phyloP scores from a whole-genome alignment of 768 basidiomycete species.

The Trametes villosa region DNA sequence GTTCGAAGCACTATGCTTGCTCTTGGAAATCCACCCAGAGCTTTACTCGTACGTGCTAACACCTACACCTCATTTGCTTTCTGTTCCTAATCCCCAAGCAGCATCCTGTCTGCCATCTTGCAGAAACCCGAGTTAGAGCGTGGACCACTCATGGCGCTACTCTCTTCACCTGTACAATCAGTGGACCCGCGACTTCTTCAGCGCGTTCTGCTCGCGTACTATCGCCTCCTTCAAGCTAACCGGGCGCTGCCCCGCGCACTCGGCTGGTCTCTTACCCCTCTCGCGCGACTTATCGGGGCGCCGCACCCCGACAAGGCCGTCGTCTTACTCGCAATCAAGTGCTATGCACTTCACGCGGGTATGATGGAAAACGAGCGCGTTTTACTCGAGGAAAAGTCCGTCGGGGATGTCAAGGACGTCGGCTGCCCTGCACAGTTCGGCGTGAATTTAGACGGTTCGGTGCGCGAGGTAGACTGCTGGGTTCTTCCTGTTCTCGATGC shows the following conservation, averaged over 20 bases:
- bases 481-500: constrained; percentile 74
- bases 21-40: constrained; percentile 73
- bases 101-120: constrained; percentile 60
- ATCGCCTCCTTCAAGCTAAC: constrained; percentile 78
- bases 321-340: constrained; percentile 72
- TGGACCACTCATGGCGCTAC: constrained; percentile 58
- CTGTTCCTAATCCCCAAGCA: constrained; percentile 33
- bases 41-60: constrained; percentile 62
- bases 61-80: not conserved
- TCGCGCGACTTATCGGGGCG: constrained; percentile 49
- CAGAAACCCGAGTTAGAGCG: constrained; percentile 44
- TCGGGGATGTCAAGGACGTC: constrained; percentile 61
- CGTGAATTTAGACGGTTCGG: constrained; percentile 49
- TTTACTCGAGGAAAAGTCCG: constrained; percentile 59
- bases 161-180: constrained; percentile 34
- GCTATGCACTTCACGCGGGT: constrained; percentile 75
- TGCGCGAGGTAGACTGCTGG: constrained; percentile 73
- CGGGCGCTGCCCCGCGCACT: constrained; percentile 63
- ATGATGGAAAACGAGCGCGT: constrained; percentile 80
- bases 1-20: constrained; percentile 60
- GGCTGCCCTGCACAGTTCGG: constrained; percentile 71
- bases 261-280: constrained; percentile 58
- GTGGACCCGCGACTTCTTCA: constrained; percentile 60
- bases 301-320: constrained; percentile 67
- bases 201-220: constrained; percentile 74